A percentile compares a stretch with the other conserved stretches of the same genome.
These are phyloP conservation scores for Neurospora sp. DNA, from an alignment of 495 filamentous ascomycete genomes.

Conservation along the genomic window DNA sequence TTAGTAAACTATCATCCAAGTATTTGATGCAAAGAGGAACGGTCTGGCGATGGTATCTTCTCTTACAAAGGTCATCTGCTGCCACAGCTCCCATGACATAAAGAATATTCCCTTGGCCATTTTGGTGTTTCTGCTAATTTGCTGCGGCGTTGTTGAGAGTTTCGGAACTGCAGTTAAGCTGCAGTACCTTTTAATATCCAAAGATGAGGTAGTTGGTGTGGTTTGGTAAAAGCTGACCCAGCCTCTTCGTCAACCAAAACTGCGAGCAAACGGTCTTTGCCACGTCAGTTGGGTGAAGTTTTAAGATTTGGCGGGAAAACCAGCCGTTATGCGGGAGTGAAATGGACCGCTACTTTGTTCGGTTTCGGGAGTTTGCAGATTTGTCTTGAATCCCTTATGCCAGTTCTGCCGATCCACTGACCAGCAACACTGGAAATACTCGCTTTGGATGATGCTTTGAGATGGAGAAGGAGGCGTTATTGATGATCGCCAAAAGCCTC, in stretches of 20 bases:
- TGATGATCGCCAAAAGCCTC: neutral
- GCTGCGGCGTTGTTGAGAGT: neutral
- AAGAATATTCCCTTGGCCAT: slow-evolving; percentile 50
- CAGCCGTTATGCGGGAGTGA: neutral
- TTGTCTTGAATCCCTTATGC: neutral
- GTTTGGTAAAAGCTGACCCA: neutral
- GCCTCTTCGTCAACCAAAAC: neutral
- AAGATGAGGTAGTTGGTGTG: neutral
- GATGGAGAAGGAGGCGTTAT: neutral
- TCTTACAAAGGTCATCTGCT: slow-evolving; percentile 85
- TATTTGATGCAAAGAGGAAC: neutral
- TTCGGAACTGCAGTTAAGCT: neutral
- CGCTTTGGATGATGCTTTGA: neutral
- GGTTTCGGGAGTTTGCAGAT: neutral
- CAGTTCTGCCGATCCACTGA: neutral
- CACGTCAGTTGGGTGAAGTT: neutral
- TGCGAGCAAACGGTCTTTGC: neutral
- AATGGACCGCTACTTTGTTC: neutral
- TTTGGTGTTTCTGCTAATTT: neutral
- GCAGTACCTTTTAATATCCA: neutral
- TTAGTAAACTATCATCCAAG: slow-evolving; percentile 11
- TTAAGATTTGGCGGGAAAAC: neutral
- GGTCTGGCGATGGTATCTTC: neutral
- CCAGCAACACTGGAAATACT: neutral
- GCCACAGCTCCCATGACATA: slow-evolving; percentile 69